Evolutionary conservation across 805 yeast species (phyloP).

Genomic region (Zygotorulaspora danielsina): DNA sequence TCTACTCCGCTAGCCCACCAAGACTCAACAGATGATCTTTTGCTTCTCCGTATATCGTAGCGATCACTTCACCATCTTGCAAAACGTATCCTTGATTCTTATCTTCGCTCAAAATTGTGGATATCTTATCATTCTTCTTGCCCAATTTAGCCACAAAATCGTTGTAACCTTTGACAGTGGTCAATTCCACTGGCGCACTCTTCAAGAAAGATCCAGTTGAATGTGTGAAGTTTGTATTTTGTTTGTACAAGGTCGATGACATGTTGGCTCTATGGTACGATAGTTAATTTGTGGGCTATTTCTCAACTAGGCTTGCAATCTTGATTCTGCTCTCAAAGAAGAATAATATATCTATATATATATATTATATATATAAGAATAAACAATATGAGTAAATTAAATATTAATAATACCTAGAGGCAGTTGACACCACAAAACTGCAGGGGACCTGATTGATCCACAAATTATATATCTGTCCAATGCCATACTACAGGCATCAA

Average conservation of each 20-base stretch:
- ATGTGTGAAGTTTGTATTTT: conserved; percentile 24
- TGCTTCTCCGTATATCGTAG: conserved; percentile 40
- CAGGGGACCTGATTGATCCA: too few relatives aligned
- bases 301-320: too few relatives aligned
- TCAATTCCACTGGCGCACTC: conserved; percentile 40
- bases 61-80: conserved; percentile 36
- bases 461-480: too few relatives aligned
- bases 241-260: conserved; percentile 23
- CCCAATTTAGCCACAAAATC: conserved; percentile 38
- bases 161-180: conserved; percentile 39
- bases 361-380: too few relatives aligned
- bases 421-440: too few relatives aligned
- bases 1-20: conserved; percentile 14
- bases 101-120: conserved; percentile 38
- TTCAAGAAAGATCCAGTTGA: conserved; percentile 33
- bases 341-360: too few relatives aligned
- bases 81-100: conserved; percentile 36
- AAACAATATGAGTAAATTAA: too few relatives aligned
- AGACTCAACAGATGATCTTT: conserved; percentile 30
- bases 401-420: too few relatives aligned
- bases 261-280: too few relatives aligned
- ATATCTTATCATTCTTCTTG: conserved; percentile 29
- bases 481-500: too few relatives aligned
- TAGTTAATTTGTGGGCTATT: too few relatives aligned
- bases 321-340: too few relatives aligned